Base-by-base conservation (phyloP, 208 protist species). In the Trypanosoma avium region DNA sequence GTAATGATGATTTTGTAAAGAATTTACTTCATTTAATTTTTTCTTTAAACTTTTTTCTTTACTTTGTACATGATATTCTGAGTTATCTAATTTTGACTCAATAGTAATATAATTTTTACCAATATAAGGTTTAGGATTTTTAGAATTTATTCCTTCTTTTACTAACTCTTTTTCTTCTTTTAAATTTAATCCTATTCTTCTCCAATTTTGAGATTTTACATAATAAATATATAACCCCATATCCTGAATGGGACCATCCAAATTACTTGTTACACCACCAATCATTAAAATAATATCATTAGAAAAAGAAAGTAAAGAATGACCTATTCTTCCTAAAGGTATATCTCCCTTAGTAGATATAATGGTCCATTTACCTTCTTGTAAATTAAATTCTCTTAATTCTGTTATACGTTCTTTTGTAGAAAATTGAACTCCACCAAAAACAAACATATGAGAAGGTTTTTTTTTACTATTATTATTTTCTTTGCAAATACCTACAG, bases 311-410 rank as follows among this genome's bases (percentile, higher is more conserved):
- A 63, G 43, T 7, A 63, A 22, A 42, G 30, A n/a, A 40, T 54
- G 58, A n/a, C 58, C 58, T 33, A 53, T 53, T 45, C 40, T 30
- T 27, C 45, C 46, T 10, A 26, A 1, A n/a, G 45, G 45, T 45
- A 63, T 42, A n/a, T 63, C 58, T 24, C 58, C 40, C 26, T 50
- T 42, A 45, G 43, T 1, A 26, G 26, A 30, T n/a, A 63, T 3
- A 54, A 54, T 8, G 27, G 21, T 30, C 40, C 40, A 63, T 21
- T 26, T 35, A 10, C 58, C 58, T 24, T 43, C 43, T 35, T 54
- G 24, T 8, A 63, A 63, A 53, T 63, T 17, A 53, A 63, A 63
- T 15, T 63, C 32, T 15, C 24, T 50, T 50, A 63, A 43, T 53
- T 42, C 45, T 15, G 24, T 26, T 43, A 63, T 13, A n/a, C 26